Conservation (phyloP, 176 grass and related monocot genomes). For the Oryza glaberrima region DNA sequence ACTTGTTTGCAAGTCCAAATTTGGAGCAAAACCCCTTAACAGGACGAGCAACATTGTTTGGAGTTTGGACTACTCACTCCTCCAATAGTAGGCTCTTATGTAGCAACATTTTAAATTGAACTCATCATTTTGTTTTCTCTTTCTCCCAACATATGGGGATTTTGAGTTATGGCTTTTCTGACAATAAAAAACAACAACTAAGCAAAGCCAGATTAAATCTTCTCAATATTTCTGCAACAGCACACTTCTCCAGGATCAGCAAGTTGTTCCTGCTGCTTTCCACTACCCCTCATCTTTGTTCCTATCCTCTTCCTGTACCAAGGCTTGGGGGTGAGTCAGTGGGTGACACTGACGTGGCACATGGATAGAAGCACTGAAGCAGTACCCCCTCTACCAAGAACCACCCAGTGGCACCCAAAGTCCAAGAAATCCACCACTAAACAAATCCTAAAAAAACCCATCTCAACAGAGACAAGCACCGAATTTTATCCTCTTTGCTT, state of each 20-base stretch:
- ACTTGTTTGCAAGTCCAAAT: neutral
- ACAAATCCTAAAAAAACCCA: slow-evolving; percentile 12
- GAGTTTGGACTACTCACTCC: neutral
- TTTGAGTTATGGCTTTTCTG: neutral
- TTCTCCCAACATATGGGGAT: neutral
- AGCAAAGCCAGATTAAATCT: neutral
- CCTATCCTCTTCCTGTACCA: slow-evolving; percentile 3
- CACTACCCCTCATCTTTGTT: neutral
- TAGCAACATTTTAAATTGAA: neutral
- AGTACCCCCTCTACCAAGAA: neutral
- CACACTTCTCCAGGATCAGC: neutral
- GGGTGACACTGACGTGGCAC: slow-evolving; percentile 27
- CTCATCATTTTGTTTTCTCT: neutral
- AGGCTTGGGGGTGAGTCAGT: neutral
- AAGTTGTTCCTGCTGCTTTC: neutral
- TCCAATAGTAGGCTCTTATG: neutral
- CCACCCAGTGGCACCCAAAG: neutral
- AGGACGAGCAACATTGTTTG: neutral
- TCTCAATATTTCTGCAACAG: neutral
- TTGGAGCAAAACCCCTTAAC: neutral
- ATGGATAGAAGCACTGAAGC: neutral
- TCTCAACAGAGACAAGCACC: slow-evolving; percentile 9
- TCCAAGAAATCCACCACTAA: neutral
- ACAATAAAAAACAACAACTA: neutral
- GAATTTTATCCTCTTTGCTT: neutral